phyloP scores from a whole-genome alignment of 148 eudicot genomes.

The Rhododendron williamsianum region DNA sequence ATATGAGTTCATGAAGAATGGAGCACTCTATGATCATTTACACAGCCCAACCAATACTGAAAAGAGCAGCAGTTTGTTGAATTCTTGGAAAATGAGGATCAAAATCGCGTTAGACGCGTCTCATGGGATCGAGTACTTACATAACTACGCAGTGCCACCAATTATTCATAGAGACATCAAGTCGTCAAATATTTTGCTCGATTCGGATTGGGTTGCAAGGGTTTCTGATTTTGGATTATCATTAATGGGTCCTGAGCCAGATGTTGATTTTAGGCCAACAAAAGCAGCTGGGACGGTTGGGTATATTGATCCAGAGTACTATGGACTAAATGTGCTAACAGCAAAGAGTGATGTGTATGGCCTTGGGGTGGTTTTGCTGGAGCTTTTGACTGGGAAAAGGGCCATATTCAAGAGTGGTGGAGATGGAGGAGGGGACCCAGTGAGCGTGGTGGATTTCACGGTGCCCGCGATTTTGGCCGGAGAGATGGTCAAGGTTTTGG shows the following conservation, averaged over 20 bases:
- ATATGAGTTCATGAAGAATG: conserved; percentile 89
- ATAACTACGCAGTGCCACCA: conserved; percentile 93
- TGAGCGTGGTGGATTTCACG: conserved; percentile 69
- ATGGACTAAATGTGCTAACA: conserved; percentile 80
- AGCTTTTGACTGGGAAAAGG: conserved; percentile 75
- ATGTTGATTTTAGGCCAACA: conserved; percentile 41
- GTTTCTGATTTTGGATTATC: conserved; percentile 98
- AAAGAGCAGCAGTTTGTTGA: conserved; percentile 47
- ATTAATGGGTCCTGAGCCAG: conserved; percentile 58
- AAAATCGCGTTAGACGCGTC: conserved; percentile 78
- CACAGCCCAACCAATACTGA: conserved; percentile 65
- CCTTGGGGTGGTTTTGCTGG: conserved; percentile 82
- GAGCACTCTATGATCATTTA: conserved; percentile 79
- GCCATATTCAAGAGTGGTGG: conserved; percentile 61
- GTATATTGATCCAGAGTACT: conserved; percentile 95
- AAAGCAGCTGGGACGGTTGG: conserved; percentile 95
- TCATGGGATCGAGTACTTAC: conserved; percentile 86
- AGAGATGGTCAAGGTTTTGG: conserved; percentile 59
- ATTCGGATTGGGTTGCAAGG: conserved; percentile 76
- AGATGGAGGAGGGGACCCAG: conserved; percentile 36
- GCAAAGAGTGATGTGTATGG: conserved; percentile 97
- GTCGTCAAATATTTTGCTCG: conserved; percentile 82
- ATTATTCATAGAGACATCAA: conserved; percentile 91
- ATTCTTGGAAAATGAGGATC: conserved; percentile 88
- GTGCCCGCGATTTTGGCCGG: conserved; percentile 69